Evolutionary conservation across 164 flowering plant species (phyloP).

Genomic region (Liquidambar formosana): DNA sequence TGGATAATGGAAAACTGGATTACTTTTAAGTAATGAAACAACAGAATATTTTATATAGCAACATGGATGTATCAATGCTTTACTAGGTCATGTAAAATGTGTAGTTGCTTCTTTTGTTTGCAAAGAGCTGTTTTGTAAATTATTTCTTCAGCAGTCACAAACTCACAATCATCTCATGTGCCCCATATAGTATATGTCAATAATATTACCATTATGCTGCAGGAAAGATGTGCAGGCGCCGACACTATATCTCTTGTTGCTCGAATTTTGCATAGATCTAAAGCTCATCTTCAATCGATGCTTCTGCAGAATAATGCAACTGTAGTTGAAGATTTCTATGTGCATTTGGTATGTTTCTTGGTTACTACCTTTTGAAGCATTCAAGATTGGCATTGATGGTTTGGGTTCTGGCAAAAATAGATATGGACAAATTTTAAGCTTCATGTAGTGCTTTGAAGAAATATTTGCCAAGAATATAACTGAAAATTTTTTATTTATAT

Average conservation of each 20-base stretch:
- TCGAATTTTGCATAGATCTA: constrained; percentile 75
- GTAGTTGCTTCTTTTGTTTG: background rate
- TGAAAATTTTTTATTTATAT: no score
- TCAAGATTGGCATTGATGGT: background rate
- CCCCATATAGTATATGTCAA: background rate
- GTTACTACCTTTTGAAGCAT: background rate
- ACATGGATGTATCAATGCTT: background rate
- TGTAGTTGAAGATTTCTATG: constrained; percentile 83
- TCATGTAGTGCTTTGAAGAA: background rate
- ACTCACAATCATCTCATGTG: background rate
- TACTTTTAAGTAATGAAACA: background rate
- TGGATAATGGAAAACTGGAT: background rate
- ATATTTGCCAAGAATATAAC: background rate
- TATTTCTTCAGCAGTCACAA: constrained; percentile 1
- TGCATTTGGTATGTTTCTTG: constrained; percentile 60
- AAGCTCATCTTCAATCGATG: constrained; percentile 85
- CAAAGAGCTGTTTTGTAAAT: background rate
- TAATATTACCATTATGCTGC: constrained; percentile 30
- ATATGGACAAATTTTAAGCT: background rate
- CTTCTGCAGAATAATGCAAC: constrained; percentile 67
- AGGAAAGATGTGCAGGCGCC: constrained; percentile 95
- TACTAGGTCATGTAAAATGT: background rate
- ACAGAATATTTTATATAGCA: background rate
- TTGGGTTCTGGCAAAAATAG: background rate
- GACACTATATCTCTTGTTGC: constrained; percentile 80